Evolutionary conservation across 768 basidiomycete species (phyloP).

Genomic region (Russula sp.): DNA sequence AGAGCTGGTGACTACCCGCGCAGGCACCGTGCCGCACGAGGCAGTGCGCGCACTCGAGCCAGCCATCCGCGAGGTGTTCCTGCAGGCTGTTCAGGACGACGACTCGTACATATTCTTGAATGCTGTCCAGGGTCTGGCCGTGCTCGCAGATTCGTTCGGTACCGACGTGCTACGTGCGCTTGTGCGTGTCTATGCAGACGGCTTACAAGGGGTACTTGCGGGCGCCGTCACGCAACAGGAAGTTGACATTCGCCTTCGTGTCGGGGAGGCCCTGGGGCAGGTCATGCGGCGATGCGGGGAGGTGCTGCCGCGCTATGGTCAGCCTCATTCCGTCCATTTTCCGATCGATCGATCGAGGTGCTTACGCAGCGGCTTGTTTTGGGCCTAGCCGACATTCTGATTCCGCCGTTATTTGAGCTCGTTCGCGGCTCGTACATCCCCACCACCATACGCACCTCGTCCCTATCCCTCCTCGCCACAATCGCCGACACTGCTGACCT

Average conservation of each 20-base stretch:
- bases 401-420: slow-evolving; percentile 64
- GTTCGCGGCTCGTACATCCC: slow-evolving; percentile 55
- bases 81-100: slow-evolving; percentile 80
- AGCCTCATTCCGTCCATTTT: slow-evolving; percentile 18
- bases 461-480: slow-evolving; percentile 65
- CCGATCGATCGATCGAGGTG: not conserved
- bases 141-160: slow-evolving; percentile 74
- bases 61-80: slow-evolving; percentile 80
- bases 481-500: slow-evolving; percentile 60
- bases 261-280: slow-evolving; percentile 81
- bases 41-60: slow-evolving; percentile 64
- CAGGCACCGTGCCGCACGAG: slow-evolving; percentile 25
- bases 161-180: slow-evolving; percentile 64
- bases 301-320: slow-evolving; percentile 64
- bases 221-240: slow-evolving; percentile 49
- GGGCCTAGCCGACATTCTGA: slow-evolving; percentile 55
- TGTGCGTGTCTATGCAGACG: slow-evolving; percentile 57
- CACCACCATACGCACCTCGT: slow-evolving; percentile 63
- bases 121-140: slow-evolving; percentile 84
- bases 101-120: slow-evolving; percentile 96
- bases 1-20: slow-evolving; percentile 54
- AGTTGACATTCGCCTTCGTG: slow-evolving; percentile 63
- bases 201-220: slow-evolving; percentile 45
- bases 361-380: slow-evolving; percentile 17
- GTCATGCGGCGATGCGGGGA: slow-evolving; percentile 71